These are phyloP conservation scores for Puccinia horiana DNA, from an alignment of 1,284 basidiomycete species.

Conservation along the genomic window DNA sequence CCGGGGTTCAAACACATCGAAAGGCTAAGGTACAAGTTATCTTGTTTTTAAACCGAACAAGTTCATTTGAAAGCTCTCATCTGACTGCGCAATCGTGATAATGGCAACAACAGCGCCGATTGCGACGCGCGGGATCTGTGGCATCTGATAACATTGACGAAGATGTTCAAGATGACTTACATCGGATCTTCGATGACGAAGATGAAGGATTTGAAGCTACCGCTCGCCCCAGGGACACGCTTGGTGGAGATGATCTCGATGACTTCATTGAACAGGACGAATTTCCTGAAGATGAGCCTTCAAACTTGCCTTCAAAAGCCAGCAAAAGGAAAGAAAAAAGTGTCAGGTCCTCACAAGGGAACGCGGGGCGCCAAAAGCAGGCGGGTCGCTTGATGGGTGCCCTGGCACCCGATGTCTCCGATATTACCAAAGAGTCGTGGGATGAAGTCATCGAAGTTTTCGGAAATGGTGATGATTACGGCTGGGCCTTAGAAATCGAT, in stretches of 20 bases:
- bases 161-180: constrained; percentile 51
- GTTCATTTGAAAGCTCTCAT: not conserved
- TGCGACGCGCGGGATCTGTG: constrained; percentile 64
- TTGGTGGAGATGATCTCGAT: constrained; percentile 47
- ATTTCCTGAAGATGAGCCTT: constrained; percentile 43
- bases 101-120: constrained; percentile 56
- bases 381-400: constrained; percentile 63
- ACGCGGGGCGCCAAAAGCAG: constrained; percentile 68
- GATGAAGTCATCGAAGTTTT: constrained; percentile 96
- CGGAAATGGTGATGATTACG: constrained; percentile 94
- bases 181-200: constrained; percentile 49
- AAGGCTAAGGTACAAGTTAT: constrained; percentile 51
- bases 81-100: constrained; percentile 55
- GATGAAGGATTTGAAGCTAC: constrained; percentile 21
- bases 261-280: constrained; percentile 50
- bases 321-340: constrained; percentile 50
- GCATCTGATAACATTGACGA: constrained; percentile 69
- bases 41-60: not conserved
- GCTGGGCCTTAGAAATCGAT: constrained; percentile 84
- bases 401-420: constrained; percentile 53
- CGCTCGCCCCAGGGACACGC: constrained; percentile 26
- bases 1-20: constrained; percentile 65
- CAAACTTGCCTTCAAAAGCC: constrained; percentile 30
- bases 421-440: constrained; percentile 72
- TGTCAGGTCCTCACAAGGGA: constrained; percentile 62